These are phyloP conservation scores for Boletus pseudo-olivaceus DNA, from an alignment of 768 basidiomycete genomes.

Conservation along the genomic window DNA sequence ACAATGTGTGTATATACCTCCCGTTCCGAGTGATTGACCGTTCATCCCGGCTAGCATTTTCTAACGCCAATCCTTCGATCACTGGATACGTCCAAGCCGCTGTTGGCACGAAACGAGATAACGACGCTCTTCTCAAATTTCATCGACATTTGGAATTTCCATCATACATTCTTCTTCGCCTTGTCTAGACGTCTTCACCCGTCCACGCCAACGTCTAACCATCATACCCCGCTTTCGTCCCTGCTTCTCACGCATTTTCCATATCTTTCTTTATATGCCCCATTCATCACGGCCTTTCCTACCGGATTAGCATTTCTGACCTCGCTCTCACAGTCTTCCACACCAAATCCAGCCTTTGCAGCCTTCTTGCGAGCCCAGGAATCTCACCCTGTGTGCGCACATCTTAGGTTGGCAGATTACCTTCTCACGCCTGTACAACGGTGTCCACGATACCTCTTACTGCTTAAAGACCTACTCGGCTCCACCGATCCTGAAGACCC, in stretches of 20 bases:
- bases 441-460: conserved; percentile 80
- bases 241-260: conserved; percentile 80
- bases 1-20: conserved; percentile 53
- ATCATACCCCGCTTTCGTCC: conserved; percentile 48
- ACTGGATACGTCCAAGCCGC: conserved; percentile 60
- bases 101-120: conserved; percentile 67
- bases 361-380: conserved; percentile 64
- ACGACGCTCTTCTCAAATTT: conserved; percentile 83
- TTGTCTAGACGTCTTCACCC: conserved; percentile 43
- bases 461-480: conserved; percentile 77
- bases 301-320: conserved; percentile 57
- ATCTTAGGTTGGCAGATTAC: conserved; percentile 79
- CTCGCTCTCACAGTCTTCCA: conserved; percentile 46
- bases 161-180: conserved; percentile 67
- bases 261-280: conserved; percentile 83
- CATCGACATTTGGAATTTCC: conserved; percentile 88
- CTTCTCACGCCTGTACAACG: conserved; percentile 84
- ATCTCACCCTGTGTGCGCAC: conserved; percentile 64
- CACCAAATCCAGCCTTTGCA: conserved; percentile 48
- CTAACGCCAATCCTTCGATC: conserved; percentile 75
- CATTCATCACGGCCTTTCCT: conserved; percentile 79
- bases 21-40: background rate
- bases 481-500: conserved; percentile 61
- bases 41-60: conserved; percentile 57
- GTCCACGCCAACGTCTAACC: conserved; percentile 13